These are phyloP conservation scores for Poa annua DNA, from an alignment of 176 grass and related monocot species.

Conservation along the genomic window DNA sequence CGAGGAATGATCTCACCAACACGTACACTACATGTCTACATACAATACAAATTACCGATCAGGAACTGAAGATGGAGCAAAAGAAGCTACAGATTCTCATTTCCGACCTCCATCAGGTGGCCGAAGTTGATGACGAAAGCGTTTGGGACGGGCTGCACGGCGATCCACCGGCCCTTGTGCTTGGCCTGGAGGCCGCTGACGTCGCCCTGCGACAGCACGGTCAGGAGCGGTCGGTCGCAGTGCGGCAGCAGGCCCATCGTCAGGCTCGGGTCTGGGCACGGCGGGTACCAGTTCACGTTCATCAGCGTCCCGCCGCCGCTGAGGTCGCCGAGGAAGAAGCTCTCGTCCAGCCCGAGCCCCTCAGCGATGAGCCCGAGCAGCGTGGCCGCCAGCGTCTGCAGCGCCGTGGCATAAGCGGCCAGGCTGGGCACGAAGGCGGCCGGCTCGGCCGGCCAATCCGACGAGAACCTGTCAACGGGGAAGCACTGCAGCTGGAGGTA, in stretches of 20 bases:
- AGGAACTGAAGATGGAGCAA: not conserved
- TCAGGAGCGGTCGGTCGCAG: constrained; percentile 23
- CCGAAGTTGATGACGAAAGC: constrained; percentile 52
- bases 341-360: constrained; percentile 37
- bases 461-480: not conserved
- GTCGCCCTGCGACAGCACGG: constrained; percentile 48
- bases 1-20: not conserved
- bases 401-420: constrained; percentile 19
- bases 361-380: constrained; percentile 33
- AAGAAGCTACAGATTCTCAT: not conserved
- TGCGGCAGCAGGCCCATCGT: constrained; percentile 3
- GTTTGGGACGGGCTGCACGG: constrained; percentile 22
- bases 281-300: constrained; percentile 50
- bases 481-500: constrained; percentile 10
- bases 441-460: not conserved
- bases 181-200: constrained; percentile 49
- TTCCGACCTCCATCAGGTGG: constrained; percentile 35
- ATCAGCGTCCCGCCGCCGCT: constrained; percentile 25
- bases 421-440: not conserved
- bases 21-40: not conserved
- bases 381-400: not conserved
- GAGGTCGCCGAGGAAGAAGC: constrained; percentile 25
- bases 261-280: constrained; percentile 10
- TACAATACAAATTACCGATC: not conserved
- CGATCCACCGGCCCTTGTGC: constrained; percentile 38